phyloP scores from a whole-genome alignment of 2,329 filamentous ascomycete genomes.

The Plectosphaerella sp. region DNA sequence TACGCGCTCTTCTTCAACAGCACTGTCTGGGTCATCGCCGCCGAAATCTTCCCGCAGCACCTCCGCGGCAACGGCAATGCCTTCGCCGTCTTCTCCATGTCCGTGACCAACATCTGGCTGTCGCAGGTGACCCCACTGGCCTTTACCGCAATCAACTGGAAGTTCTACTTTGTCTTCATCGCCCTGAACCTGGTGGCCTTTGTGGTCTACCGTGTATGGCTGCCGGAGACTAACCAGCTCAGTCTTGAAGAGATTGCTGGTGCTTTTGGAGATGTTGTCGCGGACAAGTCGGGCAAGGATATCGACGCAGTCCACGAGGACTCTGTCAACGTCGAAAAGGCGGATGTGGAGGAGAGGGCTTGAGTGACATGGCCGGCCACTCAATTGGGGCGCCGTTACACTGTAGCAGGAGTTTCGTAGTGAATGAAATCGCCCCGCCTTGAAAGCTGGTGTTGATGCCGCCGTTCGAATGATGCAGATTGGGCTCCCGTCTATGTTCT shows the following conservation, averaged over 20 bases:
- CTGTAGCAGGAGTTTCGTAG: no score
- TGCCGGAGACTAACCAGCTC: slow-evolving; percentile 27
- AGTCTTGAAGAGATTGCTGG: slow-evolving; percentile 26
- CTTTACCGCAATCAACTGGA: slow-evolving; percentile 22
- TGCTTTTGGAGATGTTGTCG: slow-evolving; percentile 24
- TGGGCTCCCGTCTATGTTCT: no score
- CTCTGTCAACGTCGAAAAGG: no score
- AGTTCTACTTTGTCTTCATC: slow-evolving; percentile 26
- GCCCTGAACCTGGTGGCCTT: slow-evolving; percentile 21
- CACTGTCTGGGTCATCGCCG: slow-evolving; percentile 25
- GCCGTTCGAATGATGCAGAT: no score
- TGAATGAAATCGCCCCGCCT: no score
- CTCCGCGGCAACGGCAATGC: slow-evolving; percentile 20
- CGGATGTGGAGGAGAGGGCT: no score
- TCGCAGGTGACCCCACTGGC: slow-evolving; percentile 20
- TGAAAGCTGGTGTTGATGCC: no score
- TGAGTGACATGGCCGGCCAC: no score
- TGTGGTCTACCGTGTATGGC: slow-evolving; percentile 24
- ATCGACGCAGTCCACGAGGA: no score
- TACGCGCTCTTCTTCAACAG: slow-evolving; percentile 33
- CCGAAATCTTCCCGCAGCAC: slow-evolving; percentile 21
- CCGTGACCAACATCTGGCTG: slow-evolving; percentile 24
- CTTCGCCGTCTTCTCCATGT: slow-evolving; percentile 20
- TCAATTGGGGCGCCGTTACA: no score
- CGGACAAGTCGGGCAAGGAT: no score